Evolutionary conservation across 192 early-diverging fungal species (phyloP), one percentile per base, ranked within the genome.

Genomic region (Phycomyces nitens): DNA sequence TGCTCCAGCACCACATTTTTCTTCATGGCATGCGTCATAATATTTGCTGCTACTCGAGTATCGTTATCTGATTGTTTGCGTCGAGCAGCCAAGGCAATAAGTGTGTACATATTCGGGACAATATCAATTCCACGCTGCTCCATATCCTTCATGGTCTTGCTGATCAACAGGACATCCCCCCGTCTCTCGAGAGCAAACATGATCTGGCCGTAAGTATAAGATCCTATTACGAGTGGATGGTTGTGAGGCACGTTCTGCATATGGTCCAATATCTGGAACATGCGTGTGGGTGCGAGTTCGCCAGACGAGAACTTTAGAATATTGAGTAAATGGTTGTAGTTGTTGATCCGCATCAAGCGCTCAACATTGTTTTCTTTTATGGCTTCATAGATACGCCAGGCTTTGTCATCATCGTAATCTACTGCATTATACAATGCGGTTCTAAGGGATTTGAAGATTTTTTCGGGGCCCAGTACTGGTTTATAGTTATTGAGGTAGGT

Each of bases 281-380:
- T 54, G 9, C 22, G 65, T 3, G 41, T 12, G 12, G 54, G 29
- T 3, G 21, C 44, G 23, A 64, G 23, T 14, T 15, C 16, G 2
- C 21, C 24, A 14, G n/a, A 38, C 18, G 43, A 44, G 11, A 63
- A 58, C 47, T 62, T 73, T 24, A 73, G 11, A 0, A 40, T 59
- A 27, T 59, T 64, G 18, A 73, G 39, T 27, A 73, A 47, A 27
- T 57, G 65, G n/a, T 61, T 55, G 43, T 73, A 73, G 43, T 73
- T 52, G 20, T 73, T 73, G 12, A 38, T 3, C 11, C 41, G 27
- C 34, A 73, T 20, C 9, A 58, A 49, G 11, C 29, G 21, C 7
- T 56, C 49, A 6, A 68, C 60, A 4, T 23, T 16, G 15, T 23
- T 21, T 34, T 63, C 43, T 9, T 59, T 34, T 56, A 73, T 66